phyloP scores from a whole-genome alignment of 331 rosid species.

The Malus hybrid region DNA sequence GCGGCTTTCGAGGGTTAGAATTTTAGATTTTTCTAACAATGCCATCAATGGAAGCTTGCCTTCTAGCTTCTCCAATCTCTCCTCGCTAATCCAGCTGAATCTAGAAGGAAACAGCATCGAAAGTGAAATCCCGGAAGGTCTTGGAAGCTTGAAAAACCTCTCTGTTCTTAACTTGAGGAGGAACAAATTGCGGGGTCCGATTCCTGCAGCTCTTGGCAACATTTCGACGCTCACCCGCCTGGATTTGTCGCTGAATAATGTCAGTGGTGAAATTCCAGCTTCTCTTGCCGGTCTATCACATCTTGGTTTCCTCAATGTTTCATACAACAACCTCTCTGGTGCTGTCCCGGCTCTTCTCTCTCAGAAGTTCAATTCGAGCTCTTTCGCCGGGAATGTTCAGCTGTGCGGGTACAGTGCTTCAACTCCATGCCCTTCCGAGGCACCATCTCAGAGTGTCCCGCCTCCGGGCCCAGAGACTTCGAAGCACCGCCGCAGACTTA shows the following conservation, averaged over 20 bases:
- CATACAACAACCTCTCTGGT: slow-evolving; percentile 78
- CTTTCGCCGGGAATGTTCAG: slow-evolving; percentile 67
- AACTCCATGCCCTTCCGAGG: slow-evolving; percentile 46
- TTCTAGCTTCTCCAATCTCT: slow-evolving; percentile 24
- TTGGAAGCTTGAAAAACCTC: slow-evolving; percentile 47
- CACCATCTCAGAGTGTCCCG: slow-evolving; percentile 38
- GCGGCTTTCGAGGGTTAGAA: slow-evolving; percentile 38
- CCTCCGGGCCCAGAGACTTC: slow-evolving; percentile 28
- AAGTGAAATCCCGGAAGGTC: slow-evolving; percentile 37
- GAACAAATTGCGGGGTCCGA: slow-evolving; percentile 51
- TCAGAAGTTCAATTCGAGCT: slow-evolving; percentile 58
- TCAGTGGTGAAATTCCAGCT: slow-evolving; percentile 63
- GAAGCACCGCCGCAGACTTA: slow-evolving; percentile 37
- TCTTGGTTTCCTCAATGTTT: slow-evolving; percentile 62
- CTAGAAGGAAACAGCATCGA: slow-evolving; percentile 37
- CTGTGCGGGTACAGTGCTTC: slow-evolving; percentile 78
- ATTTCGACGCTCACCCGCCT: slow-evolving; percentile 55
- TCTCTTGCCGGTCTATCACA: slow-evolving; percentile 35
- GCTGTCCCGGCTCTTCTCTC: slow-evolving; percentile 58
- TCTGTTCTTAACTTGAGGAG: slow-evolving; percentile 47
- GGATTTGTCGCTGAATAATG: slow-evolving; percentile 68
- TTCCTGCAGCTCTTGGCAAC: slow-evolving; percentile 56
- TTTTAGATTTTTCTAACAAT: slow-evolving; percentile 50
- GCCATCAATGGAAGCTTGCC: slow-evolving; percentile 56
- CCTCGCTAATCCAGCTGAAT: slow-evolving; percentile 42